phyloP scores from a whole-genome alignment of 106 monocot genomes.

The Acorus gramineus region DNA sequence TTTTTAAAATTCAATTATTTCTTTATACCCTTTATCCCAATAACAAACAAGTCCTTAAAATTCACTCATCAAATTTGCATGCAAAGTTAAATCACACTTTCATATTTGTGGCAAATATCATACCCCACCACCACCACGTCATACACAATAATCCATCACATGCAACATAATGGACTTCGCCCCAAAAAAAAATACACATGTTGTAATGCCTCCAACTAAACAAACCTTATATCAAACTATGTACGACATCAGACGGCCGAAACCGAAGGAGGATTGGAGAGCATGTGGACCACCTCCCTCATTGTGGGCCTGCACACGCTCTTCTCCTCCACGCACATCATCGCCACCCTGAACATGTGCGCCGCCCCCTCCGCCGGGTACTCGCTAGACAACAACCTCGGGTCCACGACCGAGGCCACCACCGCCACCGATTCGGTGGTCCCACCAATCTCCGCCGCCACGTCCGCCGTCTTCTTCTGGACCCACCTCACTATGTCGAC shows the following conservation, averaged over 20 bases:
- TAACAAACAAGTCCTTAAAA: too few species aligned
- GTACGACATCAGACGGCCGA: slow-evolving; percentile 2
- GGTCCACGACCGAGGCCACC: slow-evolving; percentile 44
- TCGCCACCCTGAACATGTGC: slow-evolving; percentile 67
- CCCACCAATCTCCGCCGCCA: background rate
- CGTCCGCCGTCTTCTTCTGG: slow-evolving; percentile 45
- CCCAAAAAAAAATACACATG: too few species aligned
- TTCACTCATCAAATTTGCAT: too few species aligned
- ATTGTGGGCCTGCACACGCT: slow-evolving; percentile 75
- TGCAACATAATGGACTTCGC: too few species aligned
- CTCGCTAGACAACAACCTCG: slow-evolving; percentile 16
- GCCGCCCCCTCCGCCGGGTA: slow-evolving; percentile 32
- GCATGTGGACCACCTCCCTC: slow-evolving; percentile 91
- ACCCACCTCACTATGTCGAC: slow-evolving; percentile 91
- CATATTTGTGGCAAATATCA: too few species aligned
- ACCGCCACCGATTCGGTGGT: slow-evolving; percentile 14
- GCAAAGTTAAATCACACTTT: too few species aligned
- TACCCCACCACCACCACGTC: too few species aligned
- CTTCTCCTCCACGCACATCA: slow-evolving; percentile 71
- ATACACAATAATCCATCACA: too few species aligned
- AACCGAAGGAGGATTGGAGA: slow-evolving; percentile 28
- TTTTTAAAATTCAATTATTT: too few species aligned
- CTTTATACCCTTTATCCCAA: too few species aligned
- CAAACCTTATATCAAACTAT: too few species aligned
- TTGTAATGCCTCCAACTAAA: too few species aligned